Conservation (phyloP, 345 rosid species). For the Bruguiera parviflora region DNA sequence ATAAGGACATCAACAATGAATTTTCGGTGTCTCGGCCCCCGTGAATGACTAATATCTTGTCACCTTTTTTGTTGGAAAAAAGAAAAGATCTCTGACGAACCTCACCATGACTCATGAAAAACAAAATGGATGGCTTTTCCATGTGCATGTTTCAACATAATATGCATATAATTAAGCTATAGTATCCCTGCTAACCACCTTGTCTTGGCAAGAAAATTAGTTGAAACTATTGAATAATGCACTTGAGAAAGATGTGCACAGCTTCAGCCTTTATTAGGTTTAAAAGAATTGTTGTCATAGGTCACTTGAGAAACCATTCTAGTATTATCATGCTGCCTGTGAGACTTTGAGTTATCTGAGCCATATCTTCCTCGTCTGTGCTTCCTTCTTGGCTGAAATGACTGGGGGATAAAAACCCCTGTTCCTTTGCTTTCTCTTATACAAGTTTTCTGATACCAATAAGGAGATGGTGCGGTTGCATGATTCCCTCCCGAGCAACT, state of each 20-base stretch:
- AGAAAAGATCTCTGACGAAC: constrained; percentile 8
- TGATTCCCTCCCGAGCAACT: constrained; percentile 40
- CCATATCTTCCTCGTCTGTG: constrained; percentile 53
- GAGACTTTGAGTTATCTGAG: constrained; percentile 46
- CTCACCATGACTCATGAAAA: constrained; percentile 8
- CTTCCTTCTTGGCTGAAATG: constrained; percentile 65
- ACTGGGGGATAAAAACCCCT: constrained; percentile 80
- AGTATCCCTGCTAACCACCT: constrained; percentile 12
- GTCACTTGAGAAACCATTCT: constrained; percentile 36
- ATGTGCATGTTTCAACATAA: constrained; percentile 24
- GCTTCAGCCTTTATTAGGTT: constrained; percentile 36
- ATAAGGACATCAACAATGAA: too few relatives aligned
- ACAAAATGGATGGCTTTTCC: constrained; percentile 9
- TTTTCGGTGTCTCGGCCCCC: too few relatives aligned
- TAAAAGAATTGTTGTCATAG: constrained; percentile 25
- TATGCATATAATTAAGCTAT: background rate
- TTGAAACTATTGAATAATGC: constrained; percentile 6
- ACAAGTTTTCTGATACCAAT: constrained; percentile 41
- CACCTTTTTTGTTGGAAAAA: too few relatives aligned
- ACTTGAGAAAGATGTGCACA: background rate
- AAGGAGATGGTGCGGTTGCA: constrained; percentile 44
- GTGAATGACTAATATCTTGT: too few relatives aligned
- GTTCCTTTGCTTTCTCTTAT: constrained; percentile 80
- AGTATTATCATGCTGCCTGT: constrained; percentile 33
- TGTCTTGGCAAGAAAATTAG: constrained; percentile 21